phyloP scores from a whole-genome alignment of 345 rosid genomes.

The Eutrema yunnanense region DNA sequence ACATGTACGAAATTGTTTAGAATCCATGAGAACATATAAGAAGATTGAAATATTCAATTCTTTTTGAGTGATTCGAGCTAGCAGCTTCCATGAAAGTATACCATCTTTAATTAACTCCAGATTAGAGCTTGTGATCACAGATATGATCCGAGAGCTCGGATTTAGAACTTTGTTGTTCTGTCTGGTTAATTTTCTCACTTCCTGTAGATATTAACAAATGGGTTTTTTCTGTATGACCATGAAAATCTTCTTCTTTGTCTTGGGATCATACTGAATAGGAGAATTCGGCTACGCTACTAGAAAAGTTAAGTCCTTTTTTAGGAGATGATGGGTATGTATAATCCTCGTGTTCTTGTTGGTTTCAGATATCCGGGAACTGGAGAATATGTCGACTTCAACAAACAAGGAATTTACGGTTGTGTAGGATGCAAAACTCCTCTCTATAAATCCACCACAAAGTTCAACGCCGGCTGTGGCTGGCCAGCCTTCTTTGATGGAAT shows the following conservation, averaged over 20 bases:
- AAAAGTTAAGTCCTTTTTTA: not conserved
- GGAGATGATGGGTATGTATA: not conserved
- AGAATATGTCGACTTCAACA: constrained; percentile 50
- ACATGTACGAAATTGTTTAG: too few relatives aligned
- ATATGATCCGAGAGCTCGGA: too few relatives aligned
- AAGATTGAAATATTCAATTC: too few relatives aligned
- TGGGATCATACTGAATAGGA: not conserved
- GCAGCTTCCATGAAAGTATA: too few relatives aligned
- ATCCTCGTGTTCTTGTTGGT: not conserved
- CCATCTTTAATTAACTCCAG: too few relatives aligned
- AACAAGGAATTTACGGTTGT: constrained; percentile 66
- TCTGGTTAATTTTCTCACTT: too few relatives aligned
- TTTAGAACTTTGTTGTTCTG: too few relatives aligned
- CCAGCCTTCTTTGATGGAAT: constrained; percentile 86
- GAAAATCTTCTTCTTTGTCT: not conserved
- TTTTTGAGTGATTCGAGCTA: too few relatives aligned
- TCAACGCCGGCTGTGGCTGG: constrained; percentile 79
- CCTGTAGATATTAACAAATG: too few relatives aligned
- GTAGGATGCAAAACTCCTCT: constrained; percentile 79
- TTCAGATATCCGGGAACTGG: constrained; percentile 73
- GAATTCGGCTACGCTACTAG: not conserved
- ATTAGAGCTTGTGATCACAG: too few relatives aligned
- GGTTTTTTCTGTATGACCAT: too few relatives aligned
- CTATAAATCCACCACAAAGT: constrained; percentile 68
- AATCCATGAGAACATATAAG: too few relatives aligned